Evolutionary conservation across 2,329 filamentous ascomycete genomes (phyloP), one percentile per base, ranked within the genome.

Genomic region (Xylariaceae sp.): DNA sequence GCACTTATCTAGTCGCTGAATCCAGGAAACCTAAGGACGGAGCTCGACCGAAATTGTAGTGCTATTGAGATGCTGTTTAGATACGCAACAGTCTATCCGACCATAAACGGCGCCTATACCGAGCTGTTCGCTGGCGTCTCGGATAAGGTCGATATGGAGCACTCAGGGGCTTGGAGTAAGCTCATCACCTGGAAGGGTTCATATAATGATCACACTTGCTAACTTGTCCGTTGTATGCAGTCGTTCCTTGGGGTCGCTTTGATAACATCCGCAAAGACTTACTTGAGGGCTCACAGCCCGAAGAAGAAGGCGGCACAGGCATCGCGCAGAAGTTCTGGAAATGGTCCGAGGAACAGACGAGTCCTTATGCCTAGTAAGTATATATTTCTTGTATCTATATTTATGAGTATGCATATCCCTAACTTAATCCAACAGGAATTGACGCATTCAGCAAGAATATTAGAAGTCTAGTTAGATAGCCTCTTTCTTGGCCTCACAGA

Each of bases 211-310:
- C 23, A 7, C 26, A 33, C 11, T 20, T 3, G n/a, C 43, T 44
- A 18, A 46, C 21, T 7, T 16, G 36, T n/a, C 9, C 13, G 10
- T 7, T 29, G 46, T 18, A 29, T 20, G 4, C 23, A 71, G 69
- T 81, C 21, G 68, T 77, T 43, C 78, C 79, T 1, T 82, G 77
- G 75, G 79, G 79, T 57, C 65, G 71, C 24, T 62, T 71, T 51
- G 53, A 48, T 37, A 50, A 66, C 15, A 67, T 73, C 15, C 63
- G 70, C 10, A 55, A 59, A 29, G 73, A 75, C 54, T 30, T 75
- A 10, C 63, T 63, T 3, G 58, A 65, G 2, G 69, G 61, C 10
- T 66, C 66, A 1, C 72, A 67, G 53, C 52, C 63, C 3, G 57
- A 67, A 40, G 65, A 64, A 15, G 71, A 75, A 40, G 73, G 73